Evolutionary conservation across 495 filamentous ascomycete species (phyloP), one percentile per base, ranked within the genome.

Genomic region (Sordaria brevicollis): DNA sequence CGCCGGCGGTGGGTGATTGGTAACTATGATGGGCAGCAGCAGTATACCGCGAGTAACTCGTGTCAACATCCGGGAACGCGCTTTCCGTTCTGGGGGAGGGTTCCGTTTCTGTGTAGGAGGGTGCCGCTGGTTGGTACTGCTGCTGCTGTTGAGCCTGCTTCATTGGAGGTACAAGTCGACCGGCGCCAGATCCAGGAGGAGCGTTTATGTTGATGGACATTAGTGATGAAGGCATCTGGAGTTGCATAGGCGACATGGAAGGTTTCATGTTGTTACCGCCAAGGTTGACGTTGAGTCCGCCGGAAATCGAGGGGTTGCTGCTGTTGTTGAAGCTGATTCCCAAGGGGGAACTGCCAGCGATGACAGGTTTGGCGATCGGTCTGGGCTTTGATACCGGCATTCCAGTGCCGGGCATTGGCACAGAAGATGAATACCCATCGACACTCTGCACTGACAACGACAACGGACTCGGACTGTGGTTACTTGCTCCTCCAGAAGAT

Each of bases 41-140:
- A 57, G 49, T 25, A 57, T 70, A 81, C 13, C 79, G 74, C 54
- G 76, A 74, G 69, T 84, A 84, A 65, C 76, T 80, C 5, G 81
- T 82, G 11, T 81, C 79, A 10, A 78, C 70, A 54, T 81, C 81
- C 0, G 75, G 69, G 36, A 77, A 78, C 25, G 77, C 70, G 1
- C 70, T 65, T 19, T 72, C 74, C 2, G 79, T 67, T 9, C 77
- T 74, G 2, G 80, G 81, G n/a, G 81, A 83, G 0, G 82, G 82
- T 54, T 83, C 82, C 1, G 82, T 82, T 67, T 84, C 81, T 0
- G 82, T 79, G 31, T 80, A 72, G 57, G 79, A 81, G n/a, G n/a
- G n/a, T n/a, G n/a, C n/a, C 1, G 79, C 76, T 8, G 75, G 75
- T 37, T 76, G 78, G 29, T 49, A 33, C n/a, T 67, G 54, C 29